Evolutionary conservation across 169 alveolate species (phyloP).

Genomic region (Plasmodium coatneyi): DNA sequence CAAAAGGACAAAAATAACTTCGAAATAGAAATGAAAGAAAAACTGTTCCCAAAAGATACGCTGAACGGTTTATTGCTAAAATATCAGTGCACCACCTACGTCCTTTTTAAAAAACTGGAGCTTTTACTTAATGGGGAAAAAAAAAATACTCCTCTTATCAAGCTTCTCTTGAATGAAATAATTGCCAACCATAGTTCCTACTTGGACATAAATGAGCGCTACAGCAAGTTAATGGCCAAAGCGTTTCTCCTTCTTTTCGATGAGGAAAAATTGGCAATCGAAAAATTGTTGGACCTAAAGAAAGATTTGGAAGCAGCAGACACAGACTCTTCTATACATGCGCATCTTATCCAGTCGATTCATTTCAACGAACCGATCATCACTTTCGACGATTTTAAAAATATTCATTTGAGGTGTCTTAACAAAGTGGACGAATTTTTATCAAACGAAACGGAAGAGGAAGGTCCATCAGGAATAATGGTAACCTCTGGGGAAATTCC

Average conservation of each 20-base stretch:
- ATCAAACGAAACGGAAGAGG: conserved; percentile 2
- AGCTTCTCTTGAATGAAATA: conserved; percentile 47
- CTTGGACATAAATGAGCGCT: conserved; percentile 43
- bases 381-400: conserved; percentile 54
- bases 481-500: background rate
- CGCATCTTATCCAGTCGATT: background rate
- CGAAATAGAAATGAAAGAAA: background rate
- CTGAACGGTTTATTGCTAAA: conserved; percentile 19
- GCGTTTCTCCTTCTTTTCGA: conserved; percentile 65
- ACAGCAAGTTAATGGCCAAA: conserved; percentile 51
- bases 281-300: conserved; percentile 7
- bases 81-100: conserved; percentile 34
- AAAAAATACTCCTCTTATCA: conserved; percentile 1
- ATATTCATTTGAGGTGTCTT: conserved; percentile 2
- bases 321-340: background rate
- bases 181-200: conserved; percentile 25
- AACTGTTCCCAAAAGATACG: background rate
- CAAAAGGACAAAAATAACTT: background rate
- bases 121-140: conserved; percentile 20
- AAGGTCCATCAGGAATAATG: background rate
- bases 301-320: background rate
- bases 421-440: conserved; percentile 28
- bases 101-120: conserved; percentile 46
- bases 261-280: conserved; percentile 7
- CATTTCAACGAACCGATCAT: conserved; percentile 58